A percentile compares a stretch with the other conserved stretches of the same genome.
These are phyloP conservation scores for Lachancea sp. DNA, from an alignment of 805 yeast species.

Conservation along the genomic window DNA sequence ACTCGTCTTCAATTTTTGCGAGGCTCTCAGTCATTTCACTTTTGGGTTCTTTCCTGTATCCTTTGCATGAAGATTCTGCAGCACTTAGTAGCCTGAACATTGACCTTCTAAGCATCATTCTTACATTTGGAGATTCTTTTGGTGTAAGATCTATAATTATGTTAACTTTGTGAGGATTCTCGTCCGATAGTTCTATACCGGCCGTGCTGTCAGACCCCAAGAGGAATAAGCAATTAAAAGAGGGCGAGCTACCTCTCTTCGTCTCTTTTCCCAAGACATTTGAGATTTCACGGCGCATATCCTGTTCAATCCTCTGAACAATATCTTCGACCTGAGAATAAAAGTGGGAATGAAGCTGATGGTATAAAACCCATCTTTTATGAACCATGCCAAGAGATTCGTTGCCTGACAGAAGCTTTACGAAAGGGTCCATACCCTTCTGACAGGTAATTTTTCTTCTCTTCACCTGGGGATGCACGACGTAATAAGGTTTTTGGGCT, in stretches of 20 bases:
- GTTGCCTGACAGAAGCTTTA: slow-evolving; percentile 37
- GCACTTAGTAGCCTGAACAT: slow-evolving; percentile 29
- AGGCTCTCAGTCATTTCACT: slow-evolving; percentile 7
- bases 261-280: background rate
- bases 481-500: slow-evolving; percentile 28
- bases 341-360: slow-evolving; percentile 30
- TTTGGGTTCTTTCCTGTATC: background rate
- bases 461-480: slow-evolving; percentile 19
- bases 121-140: slow-evolving; percentile 35
- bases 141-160: slow-evolving; percentile 34
- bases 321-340: slow-evolving; percentile 28
- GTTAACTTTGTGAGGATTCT: slow-evolving; percentile 16
- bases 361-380: slow-evolving; percentile 39
- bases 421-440: slow-evolving; percentile 34
- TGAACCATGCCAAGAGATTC: slow-evolving; percentile 37
- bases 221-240: slow-evolving; percentile 35
- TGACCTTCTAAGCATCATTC: slow-evolving; percentile 33
- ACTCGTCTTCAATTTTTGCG: slow-evolving; percentile 3
- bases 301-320: slow-evolving; percentile 31
- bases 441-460: slow-evolving; percentile 10
- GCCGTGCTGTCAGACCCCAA: slow-evolving; percentile 41
- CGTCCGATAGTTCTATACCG: slow-evolving; percentile 32
- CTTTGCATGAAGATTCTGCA: slow-evolving; percentile 13
- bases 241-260: slow-evolving; percentile 13
- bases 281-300: slow-evolving; percentile 31